Evolutionary conservation across 2,329 filamentous ascomycete genomes (phyloP).

Genomic region (Paraphoma chrysanthemicola): DNA sequence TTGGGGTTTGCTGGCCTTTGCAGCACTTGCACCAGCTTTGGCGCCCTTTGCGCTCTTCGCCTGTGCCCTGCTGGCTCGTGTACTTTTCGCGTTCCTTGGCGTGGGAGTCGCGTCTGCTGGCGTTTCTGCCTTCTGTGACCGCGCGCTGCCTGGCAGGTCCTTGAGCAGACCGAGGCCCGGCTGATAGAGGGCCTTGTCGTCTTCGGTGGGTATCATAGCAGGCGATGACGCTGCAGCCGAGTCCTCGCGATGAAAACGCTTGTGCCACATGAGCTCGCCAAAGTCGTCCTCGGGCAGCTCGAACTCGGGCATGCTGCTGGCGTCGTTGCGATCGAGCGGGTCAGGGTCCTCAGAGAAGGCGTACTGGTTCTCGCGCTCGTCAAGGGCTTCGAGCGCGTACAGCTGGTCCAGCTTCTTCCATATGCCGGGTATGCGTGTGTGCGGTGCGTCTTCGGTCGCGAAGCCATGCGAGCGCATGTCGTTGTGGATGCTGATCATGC

Average conservation of each 20-base stretch:
- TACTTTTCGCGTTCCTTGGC: constrained; percentile 36
- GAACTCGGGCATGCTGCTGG: constrained; percentile 46
- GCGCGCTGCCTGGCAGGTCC: constrained; percentile 35
- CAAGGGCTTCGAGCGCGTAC: constrained; percentile 85
- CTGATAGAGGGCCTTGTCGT: constrained; percentile 40
- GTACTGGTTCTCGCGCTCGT: constrained; percentile 77
- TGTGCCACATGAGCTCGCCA: constrained; percentile 53
- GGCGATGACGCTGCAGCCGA: constrained; percentile 40
- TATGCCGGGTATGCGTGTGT: constrained; percentile 89
- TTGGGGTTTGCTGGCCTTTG: constrained; percentile 40
- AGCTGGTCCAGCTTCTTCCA: constrained; percentile 85
- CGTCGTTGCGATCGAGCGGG: constrained; percentile 46
- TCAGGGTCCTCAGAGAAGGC: constrained; percentile 65
- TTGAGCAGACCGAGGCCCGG: constrained; percentile 43
- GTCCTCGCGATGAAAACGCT: constrained; percentile 40
- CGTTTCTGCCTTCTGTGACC: constrained; percentile 37
- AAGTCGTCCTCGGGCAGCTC: constrained; percentile 53
- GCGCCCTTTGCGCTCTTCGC: constrained; percentile 30
- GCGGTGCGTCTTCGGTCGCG: constrained; percentile 71
- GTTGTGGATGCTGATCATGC: constrained; percentile 55
- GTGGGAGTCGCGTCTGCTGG: constrained; percentile 38
- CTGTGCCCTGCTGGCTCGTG: constrained; percentile 31
- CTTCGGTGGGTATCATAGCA: constrained; percentile 35
- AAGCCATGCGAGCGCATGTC: constrained; percentile 63
- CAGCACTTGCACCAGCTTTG: constrained; percentile 28